These are phyloP conservation scores for Suhomyces panamericanus DNA, from an alignment of 1,139 yeast genomes.

Conservation along the genomic window DNA sequence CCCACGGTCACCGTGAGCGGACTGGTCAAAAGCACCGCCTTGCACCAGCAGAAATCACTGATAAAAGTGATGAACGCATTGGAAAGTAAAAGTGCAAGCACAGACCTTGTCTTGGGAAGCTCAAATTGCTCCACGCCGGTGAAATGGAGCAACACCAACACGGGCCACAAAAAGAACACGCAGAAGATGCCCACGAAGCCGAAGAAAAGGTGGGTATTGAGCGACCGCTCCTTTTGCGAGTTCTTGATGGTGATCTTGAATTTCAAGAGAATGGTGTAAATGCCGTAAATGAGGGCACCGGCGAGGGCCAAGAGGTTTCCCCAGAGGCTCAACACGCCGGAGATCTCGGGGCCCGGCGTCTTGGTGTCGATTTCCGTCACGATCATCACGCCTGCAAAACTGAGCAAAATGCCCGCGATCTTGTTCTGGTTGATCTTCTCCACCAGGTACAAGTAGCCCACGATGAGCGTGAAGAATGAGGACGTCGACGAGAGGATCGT, in stretches of 20 bases:
- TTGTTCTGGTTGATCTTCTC: conserved; percentile 69
- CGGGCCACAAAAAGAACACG: conserved; percentile 78
- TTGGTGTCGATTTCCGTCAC: conserved; percentile 64
- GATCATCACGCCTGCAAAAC: conserved; percentile 76
- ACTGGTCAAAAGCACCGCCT: conserved; percentile 87
- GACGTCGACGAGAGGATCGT: conserved; percentile 90
- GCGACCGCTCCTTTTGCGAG: conserved; percentile 62
- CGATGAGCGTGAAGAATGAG: conserved; percentile 82
- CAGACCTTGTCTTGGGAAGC: conserved; percentile 57
- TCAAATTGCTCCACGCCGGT: conserved; percentile 68
- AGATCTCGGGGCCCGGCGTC: conserved; percentile 31
- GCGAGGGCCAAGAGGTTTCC: conserved; percentile 81
- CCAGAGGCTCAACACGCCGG: conserved; percentile 48
- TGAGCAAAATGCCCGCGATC: conserved; percentile 64
- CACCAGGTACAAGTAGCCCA: conserved; percentile 73
- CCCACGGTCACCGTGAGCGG: conserved; percentile 97
- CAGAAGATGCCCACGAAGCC: conserved; percentile 94
- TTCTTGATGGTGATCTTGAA: conserved; percentile 50
- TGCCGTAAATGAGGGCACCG: conserved; percentile 86
- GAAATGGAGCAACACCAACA: conserved; percentile 62
- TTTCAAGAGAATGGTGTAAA: conserved; percentile 86
- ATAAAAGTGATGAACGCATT: conserved; percentile 80
- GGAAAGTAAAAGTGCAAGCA: conserved; percentile 53
- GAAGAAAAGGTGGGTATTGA: conserved; percentile 84
- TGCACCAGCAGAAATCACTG: conserved; percentile 94